Conservation (phyloP, 83 land plant genomes). For the Diphasiastrum complanatum region DNA sequence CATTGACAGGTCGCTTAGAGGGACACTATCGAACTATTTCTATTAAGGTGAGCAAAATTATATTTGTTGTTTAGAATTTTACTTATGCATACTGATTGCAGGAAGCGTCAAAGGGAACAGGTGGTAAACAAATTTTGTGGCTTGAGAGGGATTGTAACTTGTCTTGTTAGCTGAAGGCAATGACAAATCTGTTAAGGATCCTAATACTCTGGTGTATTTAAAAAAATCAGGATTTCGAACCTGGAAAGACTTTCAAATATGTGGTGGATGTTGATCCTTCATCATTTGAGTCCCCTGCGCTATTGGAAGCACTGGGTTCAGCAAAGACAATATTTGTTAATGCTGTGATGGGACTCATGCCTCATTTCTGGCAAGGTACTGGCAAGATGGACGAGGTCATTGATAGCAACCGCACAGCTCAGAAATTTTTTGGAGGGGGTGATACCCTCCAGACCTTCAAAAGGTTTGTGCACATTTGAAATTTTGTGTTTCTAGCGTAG, state of each 20-base stretch:
- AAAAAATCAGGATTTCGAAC: conserved; percentile 30
- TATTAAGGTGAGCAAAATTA: no score
- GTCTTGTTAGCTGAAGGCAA: neutral
- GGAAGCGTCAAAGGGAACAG: neutral
- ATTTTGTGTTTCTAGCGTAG: neutral
- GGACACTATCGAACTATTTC: conserved; percentile 37
- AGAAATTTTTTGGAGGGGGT: conserved; percentile 52
- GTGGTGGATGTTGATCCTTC: conserved; percentile 46
- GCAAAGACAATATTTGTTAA: conserved; percentile 51
- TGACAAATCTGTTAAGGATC: neutral
- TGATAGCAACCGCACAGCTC: conserved; percentile 42
- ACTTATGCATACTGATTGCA: neutral
- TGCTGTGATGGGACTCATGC: conserved; percentile 55
- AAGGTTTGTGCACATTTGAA: conserved; percentile 20
- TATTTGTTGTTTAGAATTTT: no score
- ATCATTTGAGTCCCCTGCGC: conserved; percentile 36
- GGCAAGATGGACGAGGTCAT: conserved; percentile 51
- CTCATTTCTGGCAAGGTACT: conserved; percentile 56
- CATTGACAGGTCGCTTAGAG: conserved; percentile 34
- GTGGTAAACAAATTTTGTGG: no score
- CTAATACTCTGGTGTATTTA: neutral
- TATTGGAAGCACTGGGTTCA: conserved; percentile 24
- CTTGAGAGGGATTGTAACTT: no score
- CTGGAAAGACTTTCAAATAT: conserved; percentile 31
- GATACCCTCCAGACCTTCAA: conserved; percentile 51